Conservation (phyloP, 2,329 filamentous ascomycete species). For the Colletotrichum australisinense region DNA sequence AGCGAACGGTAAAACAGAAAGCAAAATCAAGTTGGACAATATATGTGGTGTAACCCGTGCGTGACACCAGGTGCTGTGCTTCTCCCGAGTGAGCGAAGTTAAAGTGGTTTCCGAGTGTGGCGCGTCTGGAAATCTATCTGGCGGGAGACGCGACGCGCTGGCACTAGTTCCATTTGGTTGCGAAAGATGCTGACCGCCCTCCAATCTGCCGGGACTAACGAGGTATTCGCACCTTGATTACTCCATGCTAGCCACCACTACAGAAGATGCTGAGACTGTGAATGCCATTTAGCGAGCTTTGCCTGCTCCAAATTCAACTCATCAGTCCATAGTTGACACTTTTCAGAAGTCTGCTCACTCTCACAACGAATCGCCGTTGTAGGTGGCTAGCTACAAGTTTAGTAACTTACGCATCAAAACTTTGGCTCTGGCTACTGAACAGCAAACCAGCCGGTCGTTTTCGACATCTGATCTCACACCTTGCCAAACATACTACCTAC, state of each 20-base stretch:
- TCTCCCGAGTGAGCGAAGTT: conserved; percentile 1
- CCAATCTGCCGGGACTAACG: neutral
- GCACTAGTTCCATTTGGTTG: conserved; percentile 13
- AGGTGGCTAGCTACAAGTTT: neutral
- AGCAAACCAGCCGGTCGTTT: neutral
- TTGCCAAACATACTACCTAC: neutral
- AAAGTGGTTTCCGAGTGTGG: conserved; percentile 26
- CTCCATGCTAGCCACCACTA: too few relatives aligned
- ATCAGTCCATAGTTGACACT: neutral
- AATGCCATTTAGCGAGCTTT: neutral
- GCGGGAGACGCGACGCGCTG: conserved; percentile 33
- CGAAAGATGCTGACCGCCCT: neutral
- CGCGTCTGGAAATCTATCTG: conserved; percentile 30
- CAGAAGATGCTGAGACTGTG: too few relatives aligned
- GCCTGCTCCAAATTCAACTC: neutral
- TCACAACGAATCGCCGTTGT: neutral
- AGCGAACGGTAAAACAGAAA: conserved; percentile 1
- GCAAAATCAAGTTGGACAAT: neutral
- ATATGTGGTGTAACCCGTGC: conserved; percentile 3
- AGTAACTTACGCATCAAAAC: neutral
- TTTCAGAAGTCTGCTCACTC: neutral
- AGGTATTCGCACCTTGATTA: neutral
- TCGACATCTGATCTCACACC: neutral
- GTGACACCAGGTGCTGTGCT: neutral
- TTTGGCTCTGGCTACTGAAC: neutral